Evolutionary conservation across 2,329 filamentous ascomycete genomes (phyloP).

Genomic region (Aspergillus bombycis): DNA sequence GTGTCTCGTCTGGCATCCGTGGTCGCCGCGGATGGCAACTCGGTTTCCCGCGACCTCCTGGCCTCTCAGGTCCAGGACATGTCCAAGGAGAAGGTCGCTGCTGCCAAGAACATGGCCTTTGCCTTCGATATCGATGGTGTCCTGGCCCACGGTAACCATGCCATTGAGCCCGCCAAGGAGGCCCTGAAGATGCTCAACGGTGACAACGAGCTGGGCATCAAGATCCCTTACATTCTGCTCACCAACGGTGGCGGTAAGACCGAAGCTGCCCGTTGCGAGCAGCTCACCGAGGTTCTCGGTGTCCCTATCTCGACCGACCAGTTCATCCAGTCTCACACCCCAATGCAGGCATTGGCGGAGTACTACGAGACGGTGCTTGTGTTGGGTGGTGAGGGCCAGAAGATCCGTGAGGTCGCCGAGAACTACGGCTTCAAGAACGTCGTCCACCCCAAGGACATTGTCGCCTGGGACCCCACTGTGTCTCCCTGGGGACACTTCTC

Average conservation of each 20-base stretch:
- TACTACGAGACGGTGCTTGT: slow-evolving; percentile 78
- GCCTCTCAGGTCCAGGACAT: slow-evolving; percentile 72
- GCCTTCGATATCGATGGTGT: slow-evolving; percentile 73
- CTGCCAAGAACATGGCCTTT: slow-evolving; percentile 79
- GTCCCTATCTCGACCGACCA: slow-evolving; percentile 70
- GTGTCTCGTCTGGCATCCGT: slow-evolving; percentile 69
- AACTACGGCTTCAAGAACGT: slow-evolving; percentile 75
- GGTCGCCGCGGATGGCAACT: slow-evolving; percentile 52
- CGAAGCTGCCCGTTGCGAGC: slow-evolving; percentile 65
- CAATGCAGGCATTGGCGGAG: slow-evolving; percentile 74
- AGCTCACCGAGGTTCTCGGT: slow-evolving; percentile 68
- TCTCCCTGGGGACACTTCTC: slow-evolving; percentile 71
- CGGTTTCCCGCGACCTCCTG: slow-evolving; percentile 66
- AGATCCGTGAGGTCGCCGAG: slow-evolving; percentile 73
- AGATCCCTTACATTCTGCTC: slow-evolving; percentile 74
- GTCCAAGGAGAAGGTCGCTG: slow-evolving; percentile 65
- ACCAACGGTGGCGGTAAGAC: slow-evolving; percentile 76
- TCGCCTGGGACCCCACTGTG: slow-evolving; percentile 69
- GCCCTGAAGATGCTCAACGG: slow-evolving; percentile 73
- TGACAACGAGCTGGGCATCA: slow-evolving; percentile 76
- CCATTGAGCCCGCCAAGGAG: slow-evolving; percentile 69
- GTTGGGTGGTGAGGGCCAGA: slow-evolving; percentile 74
- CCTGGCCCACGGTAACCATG: slow-evolving; percentile 70
- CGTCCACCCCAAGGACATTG: slow-evolving; percentile 73
- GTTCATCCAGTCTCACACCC: slow-evolving; percentile 77